Conservation (phyloP, 2,329 filamentous ascomycete species). For the Cladobotryum protrusum region DNA sequence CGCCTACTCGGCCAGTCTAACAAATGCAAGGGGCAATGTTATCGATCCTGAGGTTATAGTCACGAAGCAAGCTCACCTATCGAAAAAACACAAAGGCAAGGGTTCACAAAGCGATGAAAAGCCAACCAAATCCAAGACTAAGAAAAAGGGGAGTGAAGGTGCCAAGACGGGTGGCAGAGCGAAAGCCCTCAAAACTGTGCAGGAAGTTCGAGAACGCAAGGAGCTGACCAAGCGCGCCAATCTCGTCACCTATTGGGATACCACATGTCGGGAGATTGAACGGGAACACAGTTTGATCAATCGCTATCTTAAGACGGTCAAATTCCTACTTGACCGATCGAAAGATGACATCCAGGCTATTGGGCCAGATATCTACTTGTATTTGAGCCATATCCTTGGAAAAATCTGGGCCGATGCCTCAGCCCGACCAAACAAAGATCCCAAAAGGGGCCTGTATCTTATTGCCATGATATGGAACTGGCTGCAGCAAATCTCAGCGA, state of each 20-base stretch:
- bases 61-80: slow-evolving; percentile 24
- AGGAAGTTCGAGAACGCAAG: slow-evolving; percentile 30
- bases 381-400: slow-evolving; percentile 29
- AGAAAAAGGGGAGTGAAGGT: slow-evolving; percentile 19
- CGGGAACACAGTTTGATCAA: slow-evolving; percentile 35
- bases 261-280: slow-evolving; percentile 32
- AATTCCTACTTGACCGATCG: slow-evolving; percentile 39
- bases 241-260: not conserved
- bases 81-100: slow-evolving; percentile 9
- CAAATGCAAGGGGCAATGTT: slow-evolving; percentile 54
- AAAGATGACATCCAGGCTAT: slow-evolving; percentile 23
- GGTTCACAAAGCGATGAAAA: slow-evolving; percentile 9
- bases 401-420: slow-evolving; percentile 13
- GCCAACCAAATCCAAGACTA: slow-evolving; percentile 11
- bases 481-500: slow-evolving; percentile 15
- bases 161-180: slow-evolving; percentile 27
- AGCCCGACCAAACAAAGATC: not conserved
- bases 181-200: slow-evolving; percentile 27
- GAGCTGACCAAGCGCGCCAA: not conserved
- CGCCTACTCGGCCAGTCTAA: slow-evolving; percentile 64
- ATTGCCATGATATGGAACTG: slow-evolving; percentile 20
- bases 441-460: slow-evolving; percentile 14
- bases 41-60: slow-evolving; percentile 61
- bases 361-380: slow-evolving; percentile 29
- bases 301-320: slow-evolving; percentile 43